A percentile compares a stretch with the other conserved stretches of the same genome.
Conservation (phyloP, 2,329 filamentous ascomycete genomes). For the Fonsecaea nubica region DNA sequence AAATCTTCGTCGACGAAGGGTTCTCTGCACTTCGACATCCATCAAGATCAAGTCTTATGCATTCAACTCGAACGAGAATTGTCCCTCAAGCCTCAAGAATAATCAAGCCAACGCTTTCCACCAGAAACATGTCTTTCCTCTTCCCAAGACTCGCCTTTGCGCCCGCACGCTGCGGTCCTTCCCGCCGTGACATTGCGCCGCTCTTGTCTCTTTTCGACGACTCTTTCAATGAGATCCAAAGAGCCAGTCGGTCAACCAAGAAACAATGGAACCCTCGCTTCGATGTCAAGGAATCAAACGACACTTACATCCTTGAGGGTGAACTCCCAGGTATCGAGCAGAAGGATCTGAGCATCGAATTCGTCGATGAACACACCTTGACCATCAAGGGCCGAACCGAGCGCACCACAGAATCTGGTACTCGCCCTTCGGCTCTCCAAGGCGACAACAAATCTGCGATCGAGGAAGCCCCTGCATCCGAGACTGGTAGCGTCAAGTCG, state of each 20-base stretch:
- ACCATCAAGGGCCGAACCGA: conserved; percentile 54
- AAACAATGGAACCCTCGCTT: conserved; percentile 54
- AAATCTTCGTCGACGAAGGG: conserved; percentile 24
- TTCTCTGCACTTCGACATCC: conserved; percentile 36
- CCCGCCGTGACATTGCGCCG: conserved; percentile 49
- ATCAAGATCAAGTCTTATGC: conserved; percentile 38
- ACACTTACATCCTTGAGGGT: conserved; percentile 56
- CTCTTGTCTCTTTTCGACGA: conserved; percentile 57
- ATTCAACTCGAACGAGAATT: conserved; percentile 36
- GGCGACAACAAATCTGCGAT: conserved; percentile 32
- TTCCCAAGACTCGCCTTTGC: conserved; percentile 44
- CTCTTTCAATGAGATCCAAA: conserved; percentile 40
- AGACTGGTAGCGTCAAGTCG: conserved; percentile 38
- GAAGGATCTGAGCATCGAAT: conserved; percentile 56
- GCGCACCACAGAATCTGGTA: conserved; percentile 45
- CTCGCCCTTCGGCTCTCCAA: conserved; percentile 32
- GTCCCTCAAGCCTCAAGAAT: conserved; percentile 33
- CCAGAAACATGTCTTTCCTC: conserved; percentile 49
- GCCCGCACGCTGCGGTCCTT: conserved; percentile 36
- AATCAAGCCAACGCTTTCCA: conserved; percentile 29
- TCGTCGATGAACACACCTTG: conserved; percentile 55
- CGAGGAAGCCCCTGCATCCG: conserved; percentile 33
- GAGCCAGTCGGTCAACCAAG: conserved; percentile 33
- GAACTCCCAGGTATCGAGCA: conserved; percentile 57
- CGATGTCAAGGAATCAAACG: conserved; percentile 54